A percentile compares a stretch with the other conserved stretches of the same genome.
These are phyloP conservation scores for Puya raimondii DNA, from an alignment of 176 grass and related monocot species.

Conservation along the genomic window DNA sequence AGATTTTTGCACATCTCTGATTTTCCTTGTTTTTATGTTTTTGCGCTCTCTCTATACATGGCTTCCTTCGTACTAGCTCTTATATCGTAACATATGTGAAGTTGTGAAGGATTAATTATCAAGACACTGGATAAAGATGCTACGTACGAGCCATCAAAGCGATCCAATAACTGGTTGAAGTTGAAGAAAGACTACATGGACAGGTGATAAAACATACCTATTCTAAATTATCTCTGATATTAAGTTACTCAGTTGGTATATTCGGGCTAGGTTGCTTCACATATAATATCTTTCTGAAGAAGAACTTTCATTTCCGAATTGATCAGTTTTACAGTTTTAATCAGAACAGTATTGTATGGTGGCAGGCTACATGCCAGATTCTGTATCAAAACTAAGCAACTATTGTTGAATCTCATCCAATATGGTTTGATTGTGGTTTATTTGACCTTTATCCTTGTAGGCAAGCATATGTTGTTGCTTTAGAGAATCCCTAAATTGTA, in stretches of 20 bases:
- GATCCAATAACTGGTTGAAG: conserved; percentile 99
- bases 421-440: background rate
- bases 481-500: too few species aligned
- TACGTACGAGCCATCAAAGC: conserved; percentile 92
- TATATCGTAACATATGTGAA: conserved; percentile 30
- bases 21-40: too few species aligned
- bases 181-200: conserved; percentile 99
- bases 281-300: too few species aligned
- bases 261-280: too few species aligned
- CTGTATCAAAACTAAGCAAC: background rate
- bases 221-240: background rate
- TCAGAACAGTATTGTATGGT: background rate
- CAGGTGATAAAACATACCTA: conserved; percentile 32
- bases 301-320: background rate
- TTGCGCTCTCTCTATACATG: background rate
- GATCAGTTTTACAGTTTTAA: background rate
- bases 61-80: conserved; percentile 14
- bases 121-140: conserved; percentile 98
- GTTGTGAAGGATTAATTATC: conserved; percentile 99
- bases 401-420: background rate
- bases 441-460: too few species aligned
- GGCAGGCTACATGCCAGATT: background rate
- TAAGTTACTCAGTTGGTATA: too few species aligned
- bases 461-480: too few species aligned
- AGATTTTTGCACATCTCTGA: too few species aligned